These are phyloP conservation scores for Pyricularia grisea DNA, from an alignment of 2,329 filamentous ascomycete genomes.

Conservation along the genomic window DNA sequence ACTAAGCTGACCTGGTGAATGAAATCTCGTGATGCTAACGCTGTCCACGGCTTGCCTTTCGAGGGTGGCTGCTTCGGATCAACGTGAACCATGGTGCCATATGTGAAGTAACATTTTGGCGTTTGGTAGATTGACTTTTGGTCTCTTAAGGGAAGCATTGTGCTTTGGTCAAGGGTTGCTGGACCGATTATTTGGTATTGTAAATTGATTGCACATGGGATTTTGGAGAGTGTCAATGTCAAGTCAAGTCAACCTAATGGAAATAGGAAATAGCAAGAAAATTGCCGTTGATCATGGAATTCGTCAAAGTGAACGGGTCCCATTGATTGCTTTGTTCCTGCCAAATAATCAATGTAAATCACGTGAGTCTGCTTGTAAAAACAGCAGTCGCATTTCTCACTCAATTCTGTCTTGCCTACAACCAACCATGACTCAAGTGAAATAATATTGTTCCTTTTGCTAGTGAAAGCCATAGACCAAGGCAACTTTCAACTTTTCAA, in stretches of 20 bases:
- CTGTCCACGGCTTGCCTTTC: conserved; percentile 69
- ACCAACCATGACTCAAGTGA: background rate
- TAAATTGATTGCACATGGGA: background rate
- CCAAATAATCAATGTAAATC: background rate
- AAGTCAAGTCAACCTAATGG: background rate
- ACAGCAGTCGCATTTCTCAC: background rate
- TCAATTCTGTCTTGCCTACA: background rate
- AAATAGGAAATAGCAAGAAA: background rate
- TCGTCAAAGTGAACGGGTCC: background rate
- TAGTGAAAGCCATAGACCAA: background rate
- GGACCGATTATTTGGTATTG: background rate
- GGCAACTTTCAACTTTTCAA: background rate
- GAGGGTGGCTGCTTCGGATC: conserved; percentile 60
- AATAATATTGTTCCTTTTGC: background rate
- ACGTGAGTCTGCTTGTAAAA: background rate
- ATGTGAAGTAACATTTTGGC: conserved; percentile 66
- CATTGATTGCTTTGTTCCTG: background rate
- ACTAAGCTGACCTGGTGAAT: conserved; percentile 49
- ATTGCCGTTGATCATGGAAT: background rate
- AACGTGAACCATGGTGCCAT: conserved; percentile 58
- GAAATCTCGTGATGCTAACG: conserved; percentile 55
- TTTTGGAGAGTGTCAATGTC: background rate
- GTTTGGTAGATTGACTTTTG: conserved; percentile 34
- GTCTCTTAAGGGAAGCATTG: conserved; percentile 3
- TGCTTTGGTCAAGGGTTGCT: background rate